Conservation (phyloP, 2,329 filamentous ascomycete genomes). For the Paradendryphiella salina region DNA sequence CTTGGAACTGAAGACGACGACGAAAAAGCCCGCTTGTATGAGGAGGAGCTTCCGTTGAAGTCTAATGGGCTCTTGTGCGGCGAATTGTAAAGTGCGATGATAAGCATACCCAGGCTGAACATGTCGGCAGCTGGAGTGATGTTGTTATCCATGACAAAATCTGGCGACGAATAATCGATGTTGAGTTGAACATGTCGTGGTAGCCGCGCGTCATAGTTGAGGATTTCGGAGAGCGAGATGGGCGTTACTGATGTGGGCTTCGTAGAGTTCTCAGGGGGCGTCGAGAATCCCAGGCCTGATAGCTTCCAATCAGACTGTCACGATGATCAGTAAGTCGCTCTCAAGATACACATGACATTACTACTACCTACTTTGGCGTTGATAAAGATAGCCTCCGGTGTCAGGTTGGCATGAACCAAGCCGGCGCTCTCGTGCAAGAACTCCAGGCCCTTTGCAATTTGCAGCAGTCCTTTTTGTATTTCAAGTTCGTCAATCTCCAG, state of each 20-base stretch:
- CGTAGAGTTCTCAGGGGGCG: constrained; percentile 74
- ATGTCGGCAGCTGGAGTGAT: constrained; percentile 84
- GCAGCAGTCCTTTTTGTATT: constrained; percentile 92
- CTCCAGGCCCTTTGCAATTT: constrained; percentile 90
- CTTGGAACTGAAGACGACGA: constrained; percentile 79
- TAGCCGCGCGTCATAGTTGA: constrained; percentile 83
- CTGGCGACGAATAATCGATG: constrained; percentile 90
- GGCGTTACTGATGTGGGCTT: constrained; percentile 75
- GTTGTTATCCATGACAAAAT: constrained; percentile 91
- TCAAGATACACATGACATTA: constrained; percentile 10
- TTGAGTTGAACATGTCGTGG: constrained; percentile 84
- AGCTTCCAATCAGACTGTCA: constrained; percentile 94
- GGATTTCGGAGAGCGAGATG: constrained; percentile 78
- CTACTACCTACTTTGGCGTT: constrained; percentile 75
- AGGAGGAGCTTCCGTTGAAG: constrained; percentile 74
- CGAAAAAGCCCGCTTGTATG: constrained; percentile 82
- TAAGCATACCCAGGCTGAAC: constrained; percentile 88
- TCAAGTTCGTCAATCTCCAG: constrained; percentile 95
- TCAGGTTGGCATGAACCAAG: constrained; percentile 90
- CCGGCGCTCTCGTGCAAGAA: constrained; percentile 95
- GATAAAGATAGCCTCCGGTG: constrained; percentile 88
- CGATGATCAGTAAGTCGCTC: constrained; percentile 32
- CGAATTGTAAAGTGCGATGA: constrained; percentile 90
- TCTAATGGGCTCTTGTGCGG: constrained; percentile 87
- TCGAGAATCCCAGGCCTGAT: constrained; percentile 87